Base-by-base conservation (phyloP, 1,139 yeast genomes). In the Spathaspora sp. region DNA sequence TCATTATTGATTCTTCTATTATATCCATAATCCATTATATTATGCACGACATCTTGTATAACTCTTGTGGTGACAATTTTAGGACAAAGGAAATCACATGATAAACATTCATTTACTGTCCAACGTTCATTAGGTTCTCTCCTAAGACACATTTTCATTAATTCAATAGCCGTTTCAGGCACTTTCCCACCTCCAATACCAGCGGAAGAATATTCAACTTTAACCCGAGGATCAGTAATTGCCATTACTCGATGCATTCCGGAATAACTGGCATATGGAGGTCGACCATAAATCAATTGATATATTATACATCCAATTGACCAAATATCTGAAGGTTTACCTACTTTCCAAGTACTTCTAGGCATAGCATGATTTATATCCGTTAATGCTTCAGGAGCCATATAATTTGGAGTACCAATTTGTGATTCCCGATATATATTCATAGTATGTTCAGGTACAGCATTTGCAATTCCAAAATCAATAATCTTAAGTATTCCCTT, bases 271-370 rank as follows among this genome's bases (percentile, higher is more conserved):
- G 90, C 96, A 69, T 89, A 91, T 1, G 99, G 99, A 2, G 97
- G 95, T 52, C 78, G 79, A 0, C 97, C 97, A 59, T 93, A 93
- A 3, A 91, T 80, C 96, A 95, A 89, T 65, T 93, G 98, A 66
- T 91, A 93, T 3, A 93, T 75, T 5, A 93, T 93, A 63, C 99
- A 90, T 0, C 99, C 99, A 67, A 97, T 87, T 17, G 98, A 90
- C 99, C 99, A 93, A 10, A 95, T 84, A 68, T 93, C 99, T 1
- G 98, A 87, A 0, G 99, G 97, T 58, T 84, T 86, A 1, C 99
- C 98, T 7, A 91, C 96, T 61, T 82, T 88, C 95, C 95, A 86
- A 46, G 85, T 82, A 50, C 78, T 70, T 31, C 63, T 66, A 6
- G 40, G 40, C 29, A 25, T 38, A 47, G 44, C 61, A 41, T 54